Conservation (phyloP, 768 basidiomycete genomes). For the Kwoniella sp. region DNA sequence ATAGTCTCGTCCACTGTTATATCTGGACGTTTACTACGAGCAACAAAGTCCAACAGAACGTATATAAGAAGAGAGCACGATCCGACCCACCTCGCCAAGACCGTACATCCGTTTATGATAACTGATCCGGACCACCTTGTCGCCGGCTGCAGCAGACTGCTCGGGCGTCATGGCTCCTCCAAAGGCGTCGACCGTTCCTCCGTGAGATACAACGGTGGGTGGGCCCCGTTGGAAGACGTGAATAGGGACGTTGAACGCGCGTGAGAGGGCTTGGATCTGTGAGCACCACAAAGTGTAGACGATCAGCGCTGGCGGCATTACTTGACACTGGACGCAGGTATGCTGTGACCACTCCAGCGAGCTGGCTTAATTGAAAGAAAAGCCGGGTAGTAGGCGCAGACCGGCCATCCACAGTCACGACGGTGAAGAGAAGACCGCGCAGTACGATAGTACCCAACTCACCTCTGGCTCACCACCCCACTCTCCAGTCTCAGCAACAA, state of each 20-base stretch:
- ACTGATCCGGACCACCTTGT: constrained; percentile 69
- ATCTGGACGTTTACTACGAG: background rate
- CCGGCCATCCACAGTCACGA: background rate
- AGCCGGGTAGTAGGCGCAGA: background rate
- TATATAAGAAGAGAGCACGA: too few relatives aligned
- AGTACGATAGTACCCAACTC: too few relatives aligned
- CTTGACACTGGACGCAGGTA: too few relatives aligned
- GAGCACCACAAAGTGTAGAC: background rate
- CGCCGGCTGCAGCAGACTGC: constrained; percentile 54
- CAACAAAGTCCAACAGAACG: constrained; percentile 44
- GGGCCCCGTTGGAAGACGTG: constrained; percentile 83
- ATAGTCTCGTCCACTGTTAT: too few relatives aligned
- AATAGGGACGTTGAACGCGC: constrained; percentile 79
- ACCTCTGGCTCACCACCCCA: constrained; percentile 97
- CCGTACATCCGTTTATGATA: constrained; percentile 95
- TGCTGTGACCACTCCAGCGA: too few relatives aligned
- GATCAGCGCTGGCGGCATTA: background rate
- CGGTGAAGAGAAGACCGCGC: too few relatives aligned
- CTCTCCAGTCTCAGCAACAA: constrained; percentile 77
- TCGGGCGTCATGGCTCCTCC: constrained; percentile 52
- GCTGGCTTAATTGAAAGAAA: background rate
- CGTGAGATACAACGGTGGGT: constrained; percentile 81
- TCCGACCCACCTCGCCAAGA: constrained; percentile 88
- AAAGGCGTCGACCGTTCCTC: constrained; percentile 60
- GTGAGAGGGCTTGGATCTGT: constrained; percentile 78